A percentile compares a stretch with the other conserved stretches of the same genome.
phyloP scores from a whole-genome alignment of 345 rosid species.

The Brassica rapa region DNA sequence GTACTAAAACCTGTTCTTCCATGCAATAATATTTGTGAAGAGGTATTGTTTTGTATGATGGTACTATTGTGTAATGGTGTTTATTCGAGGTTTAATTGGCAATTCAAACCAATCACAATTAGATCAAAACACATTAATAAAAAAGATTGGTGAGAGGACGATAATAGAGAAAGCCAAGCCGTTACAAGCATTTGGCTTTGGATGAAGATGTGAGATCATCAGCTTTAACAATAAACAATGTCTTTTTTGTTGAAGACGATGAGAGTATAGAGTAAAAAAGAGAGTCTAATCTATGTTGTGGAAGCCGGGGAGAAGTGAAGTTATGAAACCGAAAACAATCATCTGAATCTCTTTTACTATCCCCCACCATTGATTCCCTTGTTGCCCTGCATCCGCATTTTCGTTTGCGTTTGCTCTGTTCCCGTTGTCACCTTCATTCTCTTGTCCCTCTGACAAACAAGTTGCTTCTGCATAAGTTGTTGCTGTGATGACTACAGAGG shows the following conservation, averaged over 20 bases:
- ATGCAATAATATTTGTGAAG: conserved; percentile 7
- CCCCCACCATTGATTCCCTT: conserved; percentile 91
- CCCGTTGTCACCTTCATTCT: conserved; percentile 63
- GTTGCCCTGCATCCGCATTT: conserved; percentile 43
- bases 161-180: too few relatives aligned
- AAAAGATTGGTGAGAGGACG: neutral
- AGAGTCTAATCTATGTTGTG: conserved; percentile 58
- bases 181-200: too few relatives aligned
- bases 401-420: conserved; percentile 56
- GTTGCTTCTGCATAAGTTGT: neutral
- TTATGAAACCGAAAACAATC: conserved; percentile 92
- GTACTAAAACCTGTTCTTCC: neutral
- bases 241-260: too few relatives aligned
- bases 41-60: neutral
- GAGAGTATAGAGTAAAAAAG: too few relatives aligned
- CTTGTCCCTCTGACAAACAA: conserved; percentile 54
- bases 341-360: conserved; percentile 94
- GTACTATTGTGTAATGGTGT: neutral
- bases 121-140: neutral
- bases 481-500: conserved; percentile 10
- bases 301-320: conserved; percentile 96
- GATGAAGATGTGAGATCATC: too few relatives aligned
- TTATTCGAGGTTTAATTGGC: neutral
- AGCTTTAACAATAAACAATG: too few relatives aligned
- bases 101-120: neutral